Evolutionary conservation across 768 basidiomycete genomes (phyloP).

Genomic region (Rickenella mellea): DNA sequence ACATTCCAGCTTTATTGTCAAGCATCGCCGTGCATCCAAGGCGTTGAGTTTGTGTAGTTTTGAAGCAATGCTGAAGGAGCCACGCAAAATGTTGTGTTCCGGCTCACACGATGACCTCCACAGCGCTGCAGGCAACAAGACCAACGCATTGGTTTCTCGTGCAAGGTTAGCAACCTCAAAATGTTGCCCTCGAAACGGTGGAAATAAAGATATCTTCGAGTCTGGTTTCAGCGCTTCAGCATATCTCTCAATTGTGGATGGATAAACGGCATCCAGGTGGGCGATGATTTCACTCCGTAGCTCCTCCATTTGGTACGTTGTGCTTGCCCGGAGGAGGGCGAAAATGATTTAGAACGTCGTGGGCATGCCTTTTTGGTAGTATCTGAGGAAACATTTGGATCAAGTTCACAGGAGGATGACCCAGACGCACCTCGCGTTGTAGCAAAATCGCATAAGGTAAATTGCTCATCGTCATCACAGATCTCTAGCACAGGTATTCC

Average conservation of each 20-base stretch:
- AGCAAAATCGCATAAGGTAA: slow-evolving; percentile 8
- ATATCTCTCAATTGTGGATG: slow-evolving; percentile 87
- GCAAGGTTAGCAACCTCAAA: no score
- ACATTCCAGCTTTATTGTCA: no score
- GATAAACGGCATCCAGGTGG: no score
- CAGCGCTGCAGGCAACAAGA: slow-evolving; percentile 86
- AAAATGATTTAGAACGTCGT: slow-evolving; percentile 28
- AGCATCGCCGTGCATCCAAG: no score
- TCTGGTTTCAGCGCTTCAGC: slow-evolving; percentile 77
- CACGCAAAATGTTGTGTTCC: no score
- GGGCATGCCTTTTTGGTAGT: slow-evolving; percentile 9
- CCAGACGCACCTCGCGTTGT: slow-evolving; percentile 10
- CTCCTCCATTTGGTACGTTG: slow-evolving; percentile 30
- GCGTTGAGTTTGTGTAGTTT: no score
- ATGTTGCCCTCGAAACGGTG: no score
- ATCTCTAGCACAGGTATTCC: slow-evolving; percentile 1
- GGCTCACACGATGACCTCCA: slow-evolving; percentile 89
- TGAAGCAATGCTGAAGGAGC: no score
- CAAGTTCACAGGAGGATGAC: background rate
- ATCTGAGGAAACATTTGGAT: slow-evolving; percentile 14
- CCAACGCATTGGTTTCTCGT: slow-evolving; percentile 67
- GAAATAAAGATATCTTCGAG: no score
- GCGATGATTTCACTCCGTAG: slow-evolving; percentile 29
- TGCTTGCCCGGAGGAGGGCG: slow-evolving; percentile 33
- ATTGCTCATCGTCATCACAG: slow-evolving; percentile 8